Conservation (phyloP, 495 filamentous ascomycete genomes). For the Achaetomiella virescens region DNA sequence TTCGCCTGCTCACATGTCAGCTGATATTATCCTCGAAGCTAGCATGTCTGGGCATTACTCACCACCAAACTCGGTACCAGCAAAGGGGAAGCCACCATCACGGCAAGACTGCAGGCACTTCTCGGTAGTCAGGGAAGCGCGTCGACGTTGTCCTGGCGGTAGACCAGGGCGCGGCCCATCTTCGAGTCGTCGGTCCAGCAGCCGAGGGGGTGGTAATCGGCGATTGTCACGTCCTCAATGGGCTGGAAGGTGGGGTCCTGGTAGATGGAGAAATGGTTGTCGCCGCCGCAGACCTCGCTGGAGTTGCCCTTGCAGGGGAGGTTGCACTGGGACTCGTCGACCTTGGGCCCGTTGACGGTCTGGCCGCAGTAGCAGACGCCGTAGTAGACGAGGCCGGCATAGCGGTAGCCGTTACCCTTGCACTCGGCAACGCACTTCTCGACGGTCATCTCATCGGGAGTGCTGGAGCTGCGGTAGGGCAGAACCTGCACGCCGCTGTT, state of each 20-base stretch:
- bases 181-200: constrained; percentile 50
- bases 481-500: constrained; percentile 31
- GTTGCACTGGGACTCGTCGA: constrained; percentile 36
- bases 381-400: constrained; percentile 51
- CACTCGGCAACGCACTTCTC: constrained; percentile 48
- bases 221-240: constrained; percentile 31
- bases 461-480: constrained; percentile 32
- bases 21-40: neutral
- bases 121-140: constrained; percentile 35
- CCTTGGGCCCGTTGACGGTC: constrained; percentile 32
- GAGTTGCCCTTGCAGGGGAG: constrained; percentile 44
- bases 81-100: constrained; percentile 42
- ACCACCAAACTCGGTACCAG: constrained; percentile 46
- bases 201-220: constrained; percentile 46
- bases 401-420: constrained; percentile 51
- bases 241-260: constrained; percentile 48
- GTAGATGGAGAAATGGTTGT: constrained; percentile 42
- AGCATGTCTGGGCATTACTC: constrained; percentile 31
- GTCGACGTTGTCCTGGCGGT: constrained; percentile 37
- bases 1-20: constrained; percentile 23
- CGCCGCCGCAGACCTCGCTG: constrained; percentile 42
- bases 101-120: constrained; percentile 44
- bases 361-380: constrained; percentile 49
- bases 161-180: constrained; percentile 44
- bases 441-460: constrained; percentile 41